Base-by-base conservation (phyloP, 106 monocot species). In the Agapanthus africanus region DNA sequence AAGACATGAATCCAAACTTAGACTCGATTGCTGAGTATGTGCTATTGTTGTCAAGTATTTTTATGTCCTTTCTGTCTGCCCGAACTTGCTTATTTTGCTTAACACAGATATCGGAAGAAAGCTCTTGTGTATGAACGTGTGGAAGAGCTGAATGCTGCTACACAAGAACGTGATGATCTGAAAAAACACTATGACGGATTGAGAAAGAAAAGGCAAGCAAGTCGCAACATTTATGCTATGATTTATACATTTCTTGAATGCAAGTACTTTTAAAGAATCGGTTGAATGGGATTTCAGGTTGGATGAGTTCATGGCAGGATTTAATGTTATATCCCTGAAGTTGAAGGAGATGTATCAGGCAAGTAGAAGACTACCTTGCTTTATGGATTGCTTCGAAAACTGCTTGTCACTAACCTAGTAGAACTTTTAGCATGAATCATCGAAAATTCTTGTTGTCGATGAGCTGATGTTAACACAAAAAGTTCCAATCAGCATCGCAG, bases 331-430 rank as follows among this genome's bases (percentile, higher is more conserved):
- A 79, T 95, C 95, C 32, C 63, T 95, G 38, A 95, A 95, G 74
- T 71, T 95, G 73, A 95, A 95, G 74, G 95, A 95, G 76, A 95
- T 95, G 95, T 95, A 95, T 72, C 95, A 95, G 95, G 95, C 65
- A 73, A 65, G 40, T 27, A 36, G 1, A 39, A 40, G 64, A 39
- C 7, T 25, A 11, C 39, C 39, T 50, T 37, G 19, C 0, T 56
- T 33, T 26, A 37, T 54, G 22, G 11, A 69, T 68, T 49, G 25
- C n/a, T 46, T 59, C 31, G n/a, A 67, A 8, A 61, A 61, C 61
- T 61, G 4, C 61, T 35, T 19, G 35, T 4, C 16, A 61, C 34
- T 4, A 14, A 13, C 31, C 15, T 30, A 19, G 9, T 19, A 36
- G 7, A n/a, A n/a, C 6, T 32, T 31, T 3, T 32, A 27, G 54